These are phyloP conservation scores for Rhodotorula taiwanensis DNA, from an alignment of 768 basidiomycete genomes.

Conservation along the genomic window DNA sequence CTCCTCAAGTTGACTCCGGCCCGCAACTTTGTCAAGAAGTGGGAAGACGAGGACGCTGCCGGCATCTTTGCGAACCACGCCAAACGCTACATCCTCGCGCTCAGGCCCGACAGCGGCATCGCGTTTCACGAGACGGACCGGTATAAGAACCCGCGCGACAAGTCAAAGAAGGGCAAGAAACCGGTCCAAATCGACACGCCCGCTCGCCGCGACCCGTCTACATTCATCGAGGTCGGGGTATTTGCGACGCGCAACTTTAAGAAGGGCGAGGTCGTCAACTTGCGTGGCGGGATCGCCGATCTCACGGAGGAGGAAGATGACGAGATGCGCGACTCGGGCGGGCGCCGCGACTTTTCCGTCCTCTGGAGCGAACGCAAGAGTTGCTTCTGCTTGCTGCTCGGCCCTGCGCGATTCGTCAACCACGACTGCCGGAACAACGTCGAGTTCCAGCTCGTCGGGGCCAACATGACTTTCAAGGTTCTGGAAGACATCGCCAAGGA, in stretches of 20 bases:
- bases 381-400: slow-evolving; percentile 30
- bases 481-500: slow-evolving; percentile 32
- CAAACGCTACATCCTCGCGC: slow-evolving; percentile 28
- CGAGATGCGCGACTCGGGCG: slow-evolving; percentile 17
- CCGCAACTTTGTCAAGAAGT: slow-evolving; percentile 11
- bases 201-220: slow-evolving; percentile 1
- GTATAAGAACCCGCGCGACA: slow-evolving; percentile 25
- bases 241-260: slow-evolving; percentile 35
- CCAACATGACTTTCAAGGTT: slow-evolving; percentile 33
- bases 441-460: slow-evolving; percentile 21
- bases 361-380: slow-evolving; percentile 29
- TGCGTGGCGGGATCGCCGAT: slow-evolving; percentile 29
- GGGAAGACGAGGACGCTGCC: slow-evolving; percentile 8
- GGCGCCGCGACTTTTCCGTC: slow-evolving; percentile 30
- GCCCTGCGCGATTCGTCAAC: slow-evolving; percentile 32
- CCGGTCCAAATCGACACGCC: background rate
- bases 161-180: background rate
- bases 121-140: slow-evolving; percentile 37
- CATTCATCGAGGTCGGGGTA: slow-evolving; percentile 33
- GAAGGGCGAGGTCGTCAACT: slow-evolving; percentile 32
- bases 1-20: slow-evolving; percentile 9
- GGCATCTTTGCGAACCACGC: slow-evolving; percentile 13
- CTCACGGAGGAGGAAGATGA: slow-evolving; percentile 34
- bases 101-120: slow-evolving; percentile 32
- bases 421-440: slow-evolving; percentile 37